A percentile compares a stretch with the other conserved stretches of the same genome.
phyloP scores from a whole-genome alignment of 495 filamentous ascomycete species.

The Penicillium fimorum region DNA sequence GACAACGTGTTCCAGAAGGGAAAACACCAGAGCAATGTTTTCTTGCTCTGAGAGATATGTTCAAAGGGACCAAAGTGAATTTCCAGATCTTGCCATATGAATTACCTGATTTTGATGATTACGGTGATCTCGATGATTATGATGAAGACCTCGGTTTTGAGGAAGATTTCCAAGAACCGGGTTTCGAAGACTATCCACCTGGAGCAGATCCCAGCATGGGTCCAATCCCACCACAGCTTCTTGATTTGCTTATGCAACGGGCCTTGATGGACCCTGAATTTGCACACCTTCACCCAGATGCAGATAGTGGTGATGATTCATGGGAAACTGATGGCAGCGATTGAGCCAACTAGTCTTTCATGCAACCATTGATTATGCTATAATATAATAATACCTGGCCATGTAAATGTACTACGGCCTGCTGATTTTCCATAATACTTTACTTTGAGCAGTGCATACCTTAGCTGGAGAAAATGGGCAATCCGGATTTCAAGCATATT shows the following conservation, averaged over 20 bases:
- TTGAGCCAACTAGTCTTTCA: background rate
- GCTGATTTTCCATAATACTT: background rate
- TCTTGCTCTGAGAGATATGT: conserved; percentile 15
- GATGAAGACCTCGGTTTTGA: conserved; percentile 6
- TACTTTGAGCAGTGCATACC: background rate
- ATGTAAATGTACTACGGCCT: background rate
- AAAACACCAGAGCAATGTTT: conserved; percentile 25
- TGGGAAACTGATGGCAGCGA: background rate
- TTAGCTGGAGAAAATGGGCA: background rate
- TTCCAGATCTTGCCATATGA: conserved; percentile 21
- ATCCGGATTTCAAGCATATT: background rate
- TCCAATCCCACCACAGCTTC: conserved; percentile 6
- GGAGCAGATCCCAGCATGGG: background rate
- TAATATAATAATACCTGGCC: background rate
- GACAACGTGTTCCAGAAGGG: conserved; percentile 22
- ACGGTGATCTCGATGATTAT: conserved; percentile 11
- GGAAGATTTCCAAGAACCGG: background rate
- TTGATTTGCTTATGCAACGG: conserved; percentile 10
- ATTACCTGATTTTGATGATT: conserved; percentile 5
- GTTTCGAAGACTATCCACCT: background rate
- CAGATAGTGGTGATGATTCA: background rate
- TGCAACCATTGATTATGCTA: background rate
- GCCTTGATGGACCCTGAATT: conserved; percentile 15
- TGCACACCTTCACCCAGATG: conserved; percentile 7
- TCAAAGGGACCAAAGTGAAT: conserved; percentile 24